Percentiles rank a stretch among this genome's conserved stretches.
Evolutionary conservation across 352 stramenopile species (phyloP).

Genomic region (Phytophthora pseudosyringae): DNA sequence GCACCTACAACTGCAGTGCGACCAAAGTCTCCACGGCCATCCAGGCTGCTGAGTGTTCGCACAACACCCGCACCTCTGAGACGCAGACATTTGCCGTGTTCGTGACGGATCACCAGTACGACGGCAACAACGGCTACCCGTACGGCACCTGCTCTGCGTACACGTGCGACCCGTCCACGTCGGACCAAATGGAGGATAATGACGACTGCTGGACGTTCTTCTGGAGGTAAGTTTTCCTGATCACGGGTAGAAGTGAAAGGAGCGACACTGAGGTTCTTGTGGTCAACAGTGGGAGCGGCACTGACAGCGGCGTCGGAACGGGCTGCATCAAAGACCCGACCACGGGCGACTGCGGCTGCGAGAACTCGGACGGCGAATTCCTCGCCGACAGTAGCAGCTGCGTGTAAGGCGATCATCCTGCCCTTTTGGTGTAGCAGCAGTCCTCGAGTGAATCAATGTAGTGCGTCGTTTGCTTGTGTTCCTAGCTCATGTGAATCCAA

Average conservation of each 20-base stretch:
- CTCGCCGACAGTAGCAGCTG: slow-evolving; percentile 28
- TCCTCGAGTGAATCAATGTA: neutral
- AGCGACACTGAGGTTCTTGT: slow-evolving; percentile 7
- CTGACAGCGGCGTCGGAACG: slow-evolving; percentile 15
- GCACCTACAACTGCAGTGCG: slow-evolving; percentile 23
- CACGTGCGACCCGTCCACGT: slow-evolving; percentile 20
- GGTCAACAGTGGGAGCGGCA: slow-evolving; percentile 25
- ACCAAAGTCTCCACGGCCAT: slow-evolving; percentile 31
- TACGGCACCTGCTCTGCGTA: slow-evolving; percentile 43
- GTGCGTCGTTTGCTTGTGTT: neutral
- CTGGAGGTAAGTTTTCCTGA: slow-evolving; percentile 30
- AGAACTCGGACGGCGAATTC: slow-evolving; percentile 40
- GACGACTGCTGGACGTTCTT: slow-evolving; percentile 45
- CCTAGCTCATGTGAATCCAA: neutral
- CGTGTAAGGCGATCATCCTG: slow-evolving; percentile 19
- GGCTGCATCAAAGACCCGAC: slow-evolving; percentile 37
- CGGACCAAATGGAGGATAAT: slow-evolving; percentile 22
- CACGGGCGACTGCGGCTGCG: slow-evolving; percentile 35
- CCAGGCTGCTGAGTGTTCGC: slow-evolving; percentile 43
- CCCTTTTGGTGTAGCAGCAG: neutral
- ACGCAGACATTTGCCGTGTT: slow-evolving; percentile 44
- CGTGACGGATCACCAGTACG: slow-evolving; percentile 40
- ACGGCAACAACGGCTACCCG: slow-evolving; percentile 37
- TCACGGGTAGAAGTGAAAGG: neutral
- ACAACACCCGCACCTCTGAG: slow-evolving; percentile 43